Evolutionary conservation across 768 basidiomycete genomes (phyloP).

Genomic region (Suillus spraguei): DNA sequence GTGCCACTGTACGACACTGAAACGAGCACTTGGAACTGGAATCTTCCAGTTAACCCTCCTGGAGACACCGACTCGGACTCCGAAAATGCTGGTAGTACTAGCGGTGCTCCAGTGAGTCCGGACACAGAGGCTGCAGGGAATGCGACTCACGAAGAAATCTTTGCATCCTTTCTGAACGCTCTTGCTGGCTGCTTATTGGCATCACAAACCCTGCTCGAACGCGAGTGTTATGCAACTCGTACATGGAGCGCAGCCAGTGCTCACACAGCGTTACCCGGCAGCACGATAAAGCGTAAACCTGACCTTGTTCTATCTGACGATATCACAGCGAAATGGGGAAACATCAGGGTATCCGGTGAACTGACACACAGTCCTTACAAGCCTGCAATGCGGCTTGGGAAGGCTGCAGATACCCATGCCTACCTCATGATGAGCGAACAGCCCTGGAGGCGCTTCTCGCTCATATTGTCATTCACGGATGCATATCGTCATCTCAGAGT

Average conservation of each 20-base stretch:
- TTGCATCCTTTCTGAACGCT: background rate
- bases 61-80: background rate
- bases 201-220: background rate
- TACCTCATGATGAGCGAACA: too few species aligned
- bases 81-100: background rate
- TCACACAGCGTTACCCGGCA: background rate
- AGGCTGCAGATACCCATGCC: too few species aligned
- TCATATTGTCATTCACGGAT: background rate
- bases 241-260: background rate
- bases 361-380: too few species aligned
- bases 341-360: too few species aligned
- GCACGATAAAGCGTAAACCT: too few species aligned
- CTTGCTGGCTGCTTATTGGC: background rate
- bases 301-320: too few species aligned
- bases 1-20: background rate
- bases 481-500: background rate
- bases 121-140: background rate
- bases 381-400: too few species aligned
- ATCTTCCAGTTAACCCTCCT: background rate
- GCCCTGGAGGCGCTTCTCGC: background rate
- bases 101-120: background rate
- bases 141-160: background rate
- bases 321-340: too few species aligned
- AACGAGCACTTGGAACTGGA: background rate
- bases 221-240: background rate